Conservation (phyloP, 73 alveolate genomes). For the Breviolum minutum region DNA sequence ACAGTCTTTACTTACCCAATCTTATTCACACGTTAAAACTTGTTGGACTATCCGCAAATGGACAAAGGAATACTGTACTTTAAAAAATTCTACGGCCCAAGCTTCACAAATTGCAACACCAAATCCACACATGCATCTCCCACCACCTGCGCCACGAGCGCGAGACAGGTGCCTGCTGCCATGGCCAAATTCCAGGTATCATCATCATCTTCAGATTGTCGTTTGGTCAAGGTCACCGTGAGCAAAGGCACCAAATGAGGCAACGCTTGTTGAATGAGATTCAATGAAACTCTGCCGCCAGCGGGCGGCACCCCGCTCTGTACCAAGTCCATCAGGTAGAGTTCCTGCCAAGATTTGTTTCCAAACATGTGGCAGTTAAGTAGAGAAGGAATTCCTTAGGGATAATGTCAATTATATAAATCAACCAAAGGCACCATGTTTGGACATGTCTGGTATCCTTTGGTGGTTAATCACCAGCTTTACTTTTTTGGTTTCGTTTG, state of each 20-base stretch:
- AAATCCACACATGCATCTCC: slow-evolving; percentile 90
- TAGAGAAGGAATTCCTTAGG: no score
- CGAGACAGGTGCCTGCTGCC: slow-evolving; percentile 96
- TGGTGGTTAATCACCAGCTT: no score
- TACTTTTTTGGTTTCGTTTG: no score
- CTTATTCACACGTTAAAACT: no score
- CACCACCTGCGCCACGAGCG: slow-evolving; percentile 90
- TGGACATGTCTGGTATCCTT: no score
- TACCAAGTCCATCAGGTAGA: slow-evolving; percentile 60
- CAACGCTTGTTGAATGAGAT: slow-evolving; percentile 87
- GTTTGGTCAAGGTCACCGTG: slow-evolving; percentile 87
- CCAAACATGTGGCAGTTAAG: no score
- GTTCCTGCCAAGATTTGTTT: slow-evolving; percentile 15
- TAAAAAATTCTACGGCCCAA: no score
- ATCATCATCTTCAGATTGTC: slow-evolving; percentile 90
- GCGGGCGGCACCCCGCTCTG: slow-evolving; percentile 59
- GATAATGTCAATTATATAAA: no score
- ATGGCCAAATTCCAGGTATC: slow-evolving; percentile 93
- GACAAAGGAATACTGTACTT: no score
- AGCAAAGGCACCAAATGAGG: slow-evolving; percentile 83
- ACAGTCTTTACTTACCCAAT: no score
- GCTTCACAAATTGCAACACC: slow-evolving; percentile 75
- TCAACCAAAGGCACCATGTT: no score
- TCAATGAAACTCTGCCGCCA: slow-evolving; percentile 81
- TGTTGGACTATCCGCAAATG: no score